Base-by-base conservation (phyloP, 495 filamentous ascomycete species). In the Penicillium atrosanguineum region DNA sequence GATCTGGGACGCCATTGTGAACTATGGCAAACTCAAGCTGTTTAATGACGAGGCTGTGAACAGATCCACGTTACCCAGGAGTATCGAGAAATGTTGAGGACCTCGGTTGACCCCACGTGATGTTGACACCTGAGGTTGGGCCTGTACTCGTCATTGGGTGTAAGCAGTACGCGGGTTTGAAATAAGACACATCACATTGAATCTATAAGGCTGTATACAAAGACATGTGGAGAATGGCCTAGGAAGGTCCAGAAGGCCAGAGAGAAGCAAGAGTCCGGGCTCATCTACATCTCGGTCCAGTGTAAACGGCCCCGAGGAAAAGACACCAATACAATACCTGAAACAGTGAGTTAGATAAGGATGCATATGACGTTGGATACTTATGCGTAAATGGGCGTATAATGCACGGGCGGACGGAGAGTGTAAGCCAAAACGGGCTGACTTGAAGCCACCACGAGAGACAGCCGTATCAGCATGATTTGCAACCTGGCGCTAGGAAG, bases 1-100 rank as follows among this genome's bases (percentile, higher is more conserved):
- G 53, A 77, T 68, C 25, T 57, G 67, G 34, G 61, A 46, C 40
- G 69, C 65, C 70, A 73, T 70, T 66, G 48, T 46, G 23, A 40
- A 8, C 55, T 26, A 44, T 28, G 28, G 41, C 48, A 37, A 53
- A 50, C 50, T 50, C 37, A 41, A 37, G 44, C n/a, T 16, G 23
- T 23, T 16, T 21, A 7, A 42, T n/a, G 16, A 19, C 36, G 31
- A 46, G 29, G 7, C 21, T n/a, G 29, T 45, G 37, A 53, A 36
- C 46, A 47, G 45, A 46, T 57, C 53, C 44, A 43, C 44, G 42
- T 52, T 26, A 20, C 50, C 44, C 23, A 15, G 37, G 15, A 45
- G 53, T 19, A 45, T 37, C 55, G 15, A 45, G 40, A 43, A 48
- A 52, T 46, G 44, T 37, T 52, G 46, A 21, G 23, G 6, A 23